Evolutionary conservation across 345 rosid species (phyloP).

Genomic region (Citrus mangshanensis): DNA sequence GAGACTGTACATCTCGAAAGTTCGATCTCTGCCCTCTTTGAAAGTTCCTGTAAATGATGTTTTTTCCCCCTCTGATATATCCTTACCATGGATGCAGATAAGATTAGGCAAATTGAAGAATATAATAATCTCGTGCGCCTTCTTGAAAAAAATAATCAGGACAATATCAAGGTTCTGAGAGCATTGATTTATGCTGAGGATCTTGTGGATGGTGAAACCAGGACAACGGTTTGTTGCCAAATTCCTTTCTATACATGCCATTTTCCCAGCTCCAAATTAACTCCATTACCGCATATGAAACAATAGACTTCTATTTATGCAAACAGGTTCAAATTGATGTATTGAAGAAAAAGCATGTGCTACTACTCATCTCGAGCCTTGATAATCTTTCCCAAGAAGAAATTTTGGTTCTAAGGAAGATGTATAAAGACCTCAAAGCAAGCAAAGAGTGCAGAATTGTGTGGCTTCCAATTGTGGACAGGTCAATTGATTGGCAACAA

Average conservation of each 20-base stretch:
- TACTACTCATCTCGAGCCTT: slow-evolving; percentile 35
- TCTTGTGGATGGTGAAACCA: slow-evolving; percentile 29
- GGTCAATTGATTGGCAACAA: slow-evolving; percentile 26
- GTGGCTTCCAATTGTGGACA: slow-evolving; percentile 47
- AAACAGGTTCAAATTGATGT: slow-evolving; percentile 25
- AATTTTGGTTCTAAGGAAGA: slow-evolving; percentile 12
- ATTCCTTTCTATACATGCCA: not conserved
- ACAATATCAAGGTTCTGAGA: slow-evolving; percentile 41
- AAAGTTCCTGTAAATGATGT: not conserved
- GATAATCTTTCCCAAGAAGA: slow-evolving; percentile 41
- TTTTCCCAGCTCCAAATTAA: not conserved
- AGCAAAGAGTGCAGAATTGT: slow-evolving; percentile 23
- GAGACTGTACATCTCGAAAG: not conserved
- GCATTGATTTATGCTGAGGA: slow-evolving; percentile 35
- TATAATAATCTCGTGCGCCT: slow-evolving; percentile 30
- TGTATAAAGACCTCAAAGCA: slow-evolving; percentile 21
- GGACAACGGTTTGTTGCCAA: slow-evolving; percentile 25
- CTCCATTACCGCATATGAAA: not conserved
- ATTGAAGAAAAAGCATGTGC: slow-evolving; percentile 23
- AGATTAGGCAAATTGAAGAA: slow-evolving; percentile 37
- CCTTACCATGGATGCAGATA: slow-evolving; percentile 27
- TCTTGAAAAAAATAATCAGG: slow-evolving; percentile 27
- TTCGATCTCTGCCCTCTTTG: not conserved
- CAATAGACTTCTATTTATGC: not conserved
- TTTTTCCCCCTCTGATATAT: not conserved